Base-by-base conservation (phyloP, 768 basidiomycete species). In the Leccinum subtestaceum region DNA sequence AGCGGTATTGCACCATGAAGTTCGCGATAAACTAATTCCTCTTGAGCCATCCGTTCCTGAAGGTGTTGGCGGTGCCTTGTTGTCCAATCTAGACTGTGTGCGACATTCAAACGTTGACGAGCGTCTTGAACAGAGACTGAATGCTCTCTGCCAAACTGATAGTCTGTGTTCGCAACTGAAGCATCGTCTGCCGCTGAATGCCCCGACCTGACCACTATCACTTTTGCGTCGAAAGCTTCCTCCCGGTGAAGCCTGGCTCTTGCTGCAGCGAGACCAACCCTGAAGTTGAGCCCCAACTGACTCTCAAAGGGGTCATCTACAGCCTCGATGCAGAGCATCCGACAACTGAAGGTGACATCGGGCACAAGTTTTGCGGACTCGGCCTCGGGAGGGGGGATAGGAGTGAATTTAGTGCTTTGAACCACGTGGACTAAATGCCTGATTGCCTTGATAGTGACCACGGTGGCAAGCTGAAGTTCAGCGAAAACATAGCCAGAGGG, bases 241-340 rank as follows among this genome's bases (percentile, higher is more conserved):
- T 94, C 89, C 1, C 93, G 83, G 52, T 86, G 88, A 48, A 85
- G 72, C 31, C 95, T 79, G 13, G 84, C 80, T 53, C 80, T 81
- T 43, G 87, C 85, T 51, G 93, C 94, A 40, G 85, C 82, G 38
- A 82, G 74, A 0, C 93, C 94, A 51, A 84, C 81, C 59, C 83
- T 79, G 80, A 84, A 91, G 31, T 93, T 89, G 9, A 89, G 77
- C 36, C 84, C 89, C 19, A 97, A 74, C 59, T 80, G 83, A 15
- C 83, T 81, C 72, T 98, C 95, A 57, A 97, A 84, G 1, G 87
- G 83, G 65, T 94, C 91, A 70, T 98, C 95, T 23, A 85, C 84
- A 25, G 86, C 86, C 72, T 97, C 94, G 9, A 92, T 66, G 51
- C 84, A 85, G 34, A 96, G 66, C 47, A 78, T 78, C n/a, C 80